Evolutionary conservation across 331 rosid species (phyloP).

Genomic region (Phaseolus coccineus): DNA sequence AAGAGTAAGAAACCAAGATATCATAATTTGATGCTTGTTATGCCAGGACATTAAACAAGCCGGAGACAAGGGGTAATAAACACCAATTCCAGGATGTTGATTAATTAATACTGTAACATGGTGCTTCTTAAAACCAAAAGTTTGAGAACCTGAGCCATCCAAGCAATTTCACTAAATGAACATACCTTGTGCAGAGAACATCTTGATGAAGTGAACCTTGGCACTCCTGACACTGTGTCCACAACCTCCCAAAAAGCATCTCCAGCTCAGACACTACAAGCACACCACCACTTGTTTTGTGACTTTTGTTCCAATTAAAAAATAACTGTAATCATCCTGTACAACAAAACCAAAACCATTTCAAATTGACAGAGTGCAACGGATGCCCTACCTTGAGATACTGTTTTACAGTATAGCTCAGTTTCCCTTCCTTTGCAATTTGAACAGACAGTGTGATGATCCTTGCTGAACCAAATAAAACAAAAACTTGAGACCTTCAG

Average conservation of each 20-base stretch:
- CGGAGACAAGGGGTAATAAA: not conserved
- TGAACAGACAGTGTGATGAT: slow-evolving; percentile 67
- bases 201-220: slow-evolving; percentile 99
- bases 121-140: slow-evolving; percentile 4
- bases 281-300: slow-evolving; percentile 34
- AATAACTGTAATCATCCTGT: slow-evolving; percentile 28
- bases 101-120: slow-evolving; percentile 16
- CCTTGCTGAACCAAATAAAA: slow-evolving; percentile 57
- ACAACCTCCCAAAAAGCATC: slow-evolving; percentile 88
- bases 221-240: slow-evolving; percentile 99
- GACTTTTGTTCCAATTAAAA: slow-evolving; percentile 26
- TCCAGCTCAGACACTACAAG: slow-evolving; percentile 87
- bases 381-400: slow-evolving; percentile 66
- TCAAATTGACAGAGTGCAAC: slow-evolving; percentile 19
- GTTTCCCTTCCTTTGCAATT: slow-evolving; percentile 95
- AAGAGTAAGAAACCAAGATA: not conserved
- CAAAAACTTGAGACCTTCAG: slow-evolving; percentile 25
- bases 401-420: slow-evolving; percentile 89
- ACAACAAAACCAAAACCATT: slow-evolving; percentile 38
- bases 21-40: slow-evolving; percentile 18
- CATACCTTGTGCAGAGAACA: slow-evolving; percentile 98
- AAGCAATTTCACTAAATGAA: slow-evolving; percentile 26
- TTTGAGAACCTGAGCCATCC: slow-evolving; percentile 1
- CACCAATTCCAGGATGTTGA: not conserved
- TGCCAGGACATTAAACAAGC: slow-evolving; percentile 3